A percentile compares a stretch with the other conserved stretches of the same genome.
phyloP scores from a whole-genome alignment of 139 green algal genomes.

The Chlamydomonas sphaeroides region DNA sequence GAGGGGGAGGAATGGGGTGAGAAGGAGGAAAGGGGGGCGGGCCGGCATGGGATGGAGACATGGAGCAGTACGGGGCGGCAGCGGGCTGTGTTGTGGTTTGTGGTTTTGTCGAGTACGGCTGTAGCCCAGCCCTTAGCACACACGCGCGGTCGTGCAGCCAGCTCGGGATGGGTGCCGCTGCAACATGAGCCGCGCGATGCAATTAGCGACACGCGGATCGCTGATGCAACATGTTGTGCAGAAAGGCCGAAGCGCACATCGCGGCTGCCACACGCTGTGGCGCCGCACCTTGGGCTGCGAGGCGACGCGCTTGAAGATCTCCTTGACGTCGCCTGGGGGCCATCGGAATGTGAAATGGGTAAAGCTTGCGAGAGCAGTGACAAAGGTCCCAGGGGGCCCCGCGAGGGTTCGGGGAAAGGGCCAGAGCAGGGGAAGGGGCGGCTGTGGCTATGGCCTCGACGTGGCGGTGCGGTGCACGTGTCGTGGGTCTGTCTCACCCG shows the following conservation, averaged over 20 bases:
- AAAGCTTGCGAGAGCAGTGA: neutral
- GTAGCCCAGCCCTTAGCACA: too few species aligned
- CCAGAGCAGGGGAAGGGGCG: neutral
- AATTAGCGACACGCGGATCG: too few species aligned
- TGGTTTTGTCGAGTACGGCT: too few species aligned
- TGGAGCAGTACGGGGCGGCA: neutral
- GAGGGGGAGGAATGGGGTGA: neutral
- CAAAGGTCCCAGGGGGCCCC: neutral
- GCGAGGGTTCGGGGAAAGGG: neutral
- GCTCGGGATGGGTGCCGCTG: too few species aligned
- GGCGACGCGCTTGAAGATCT: constrained; percentile 50
- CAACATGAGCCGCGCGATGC: too few species aligned
- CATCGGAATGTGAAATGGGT: neutral
- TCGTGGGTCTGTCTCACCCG: neutral
- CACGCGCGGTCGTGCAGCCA: too few species aligned
- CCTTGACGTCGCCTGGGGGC: constrained; percentile 23
- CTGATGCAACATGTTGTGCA: too few species aligned
- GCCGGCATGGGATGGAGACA: neutral
- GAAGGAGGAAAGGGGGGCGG: neutral
- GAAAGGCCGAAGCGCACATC: too few species aligned
- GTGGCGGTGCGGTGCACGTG: too few species aligned
- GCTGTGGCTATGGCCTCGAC: too few species aligned
- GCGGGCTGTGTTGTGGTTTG: too few species aligned
- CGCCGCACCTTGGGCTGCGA: constrained; percentile 14
- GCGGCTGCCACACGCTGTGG: too few species aligned